phyloP scores from a whole-genome alignment of 306 rosid species.

The Abrus precatorius region DNA sequence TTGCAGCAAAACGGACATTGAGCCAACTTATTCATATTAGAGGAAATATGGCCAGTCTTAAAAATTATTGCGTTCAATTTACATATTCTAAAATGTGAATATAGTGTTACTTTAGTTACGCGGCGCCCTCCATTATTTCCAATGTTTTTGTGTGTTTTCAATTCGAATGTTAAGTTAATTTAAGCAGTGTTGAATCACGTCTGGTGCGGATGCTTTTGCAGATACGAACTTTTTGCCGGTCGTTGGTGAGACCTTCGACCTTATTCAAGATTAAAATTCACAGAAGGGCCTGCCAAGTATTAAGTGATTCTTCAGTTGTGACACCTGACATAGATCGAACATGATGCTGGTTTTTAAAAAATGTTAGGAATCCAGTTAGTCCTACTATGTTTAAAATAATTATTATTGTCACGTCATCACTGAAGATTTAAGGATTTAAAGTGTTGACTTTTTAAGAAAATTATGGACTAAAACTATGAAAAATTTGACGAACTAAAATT shows the following conservation, averaged over 20 bases:
- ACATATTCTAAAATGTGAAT: constrained; percentile 26
- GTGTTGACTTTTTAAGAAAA: no score
- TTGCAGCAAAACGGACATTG: not conserved
- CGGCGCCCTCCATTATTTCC: constrained; percentile 3
- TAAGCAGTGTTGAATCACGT: not conserved
- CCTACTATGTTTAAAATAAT: no score
- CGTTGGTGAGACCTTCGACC: not conserved
- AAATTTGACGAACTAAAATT: no score
- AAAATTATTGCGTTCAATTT: not conserved
- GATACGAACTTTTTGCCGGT: not conserved
- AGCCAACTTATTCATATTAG: not conserved
- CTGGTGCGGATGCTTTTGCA: not conserved
- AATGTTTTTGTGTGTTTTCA: not conserved
- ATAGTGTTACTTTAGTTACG: not conserved
- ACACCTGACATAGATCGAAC: not conserved
- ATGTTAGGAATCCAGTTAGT: not conserved
- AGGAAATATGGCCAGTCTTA: not conserved
- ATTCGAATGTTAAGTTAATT: not conserved
- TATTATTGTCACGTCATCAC: no score
- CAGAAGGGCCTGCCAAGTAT: not conserved
- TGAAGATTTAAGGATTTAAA: no score
- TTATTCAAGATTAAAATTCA: constrained; percentile 21
- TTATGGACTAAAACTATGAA: no score
- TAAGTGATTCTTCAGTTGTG: not conserved
- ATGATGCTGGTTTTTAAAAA: not conserved